Evolutionary conservation across 495 filamentous ascomycete genomes (phyloP), one percentile per base, ranked within the genome.

Genomic region (Cudoniella acicularis): DNA sequence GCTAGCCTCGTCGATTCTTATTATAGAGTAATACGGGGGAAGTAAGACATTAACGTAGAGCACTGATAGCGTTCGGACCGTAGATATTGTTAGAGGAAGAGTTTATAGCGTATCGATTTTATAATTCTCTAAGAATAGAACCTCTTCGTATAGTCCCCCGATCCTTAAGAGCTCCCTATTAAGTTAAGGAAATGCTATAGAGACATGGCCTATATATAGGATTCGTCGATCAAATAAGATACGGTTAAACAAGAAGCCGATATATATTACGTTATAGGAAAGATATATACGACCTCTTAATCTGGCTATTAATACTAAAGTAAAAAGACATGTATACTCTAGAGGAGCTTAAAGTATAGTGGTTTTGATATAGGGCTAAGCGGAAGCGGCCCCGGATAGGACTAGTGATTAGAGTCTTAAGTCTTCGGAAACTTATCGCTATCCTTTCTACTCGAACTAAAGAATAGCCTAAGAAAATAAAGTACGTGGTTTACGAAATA

Each of bases 321-420:
- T 54, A 26, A 54, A 54, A 41, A 54, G 51, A 54, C 26, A 54
- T 54, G 51, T 26, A 54, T 54, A 26, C 51, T 54, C 51, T 54
- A 41, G 26, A 54, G 24, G 51, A 54, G 51, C 24, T 13, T 54
- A n/a, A n/a, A n/a, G n/a, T n/a, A n/a, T n/a, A n/a, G 51, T 13
- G 36, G 27, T 54, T 36, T 41, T 36, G 27, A 54, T 54, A n/a
- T n/a, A n/a, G n/a, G n/a, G n/a, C n/a, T n/a, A n/a, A n/a, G n/a
- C n/a, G n/a, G n/a, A n/a, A n/a, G n/a, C n/a, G n/a, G n/a, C n/a
- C n/a, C n/a, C n/a, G n/a, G n/a, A n/a, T n/a, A n/a, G n/a, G n/a
- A n/a, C n/a, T n/a, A n/a, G n/a, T n/a, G n/a, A n/a, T n/a, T n/a
- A n/a, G n/a, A n/a, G n/a, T n/a, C n/a, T n/a, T n/a, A n/a, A n/a